Evolutionary conservation across 2,329 filamentous ascomycete species (phyloP).

Genomic region (Neophaeococcomyces aloes): DNA sequence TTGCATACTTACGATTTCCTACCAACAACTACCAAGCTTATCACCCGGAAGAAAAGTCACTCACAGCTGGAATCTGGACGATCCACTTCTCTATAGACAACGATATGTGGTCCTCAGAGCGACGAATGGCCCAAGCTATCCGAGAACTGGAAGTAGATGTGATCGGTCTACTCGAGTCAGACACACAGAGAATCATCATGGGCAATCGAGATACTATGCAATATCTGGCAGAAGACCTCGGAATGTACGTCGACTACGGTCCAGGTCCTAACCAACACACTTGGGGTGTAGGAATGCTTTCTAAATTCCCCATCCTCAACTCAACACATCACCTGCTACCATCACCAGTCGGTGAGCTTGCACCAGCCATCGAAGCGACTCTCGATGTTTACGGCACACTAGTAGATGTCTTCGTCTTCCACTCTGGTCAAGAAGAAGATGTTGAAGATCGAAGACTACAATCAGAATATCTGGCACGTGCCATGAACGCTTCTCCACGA

Average conservation of each 20-base stretch:
- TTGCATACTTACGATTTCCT: conserved; percentile 85
- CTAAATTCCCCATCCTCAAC: conserved; percentile 95
- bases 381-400: conserved; percentile 82
- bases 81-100: conserved; percentile 97
- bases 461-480: conserved; percentile 68
- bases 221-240: conserved; percentile 86
- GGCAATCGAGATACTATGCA: conserved; percentile 95
- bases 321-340: conserved; percentile 92
- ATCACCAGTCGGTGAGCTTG: conserved; percentile 85
- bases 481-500: conserved; percentile 74
- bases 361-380: conserved; percentile 93
- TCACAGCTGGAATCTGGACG: conserved; percentile 96
- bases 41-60: conserved; percentile 72
- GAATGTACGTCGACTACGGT: conserved; percentile 97
- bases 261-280: conserved; percentile 98
- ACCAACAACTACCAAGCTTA: conserved; percentile 85
- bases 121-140: conserved; percentile 82
- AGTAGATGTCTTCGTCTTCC: conserved; percentile 94
- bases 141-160: conserved; percentile 96
- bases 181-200: conserved; percentile 97
- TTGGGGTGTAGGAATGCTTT: conserved; percentile 85
- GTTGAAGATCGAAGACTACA: conserved; percentile 82
- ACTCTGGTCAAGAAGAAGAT: conserved; percentile 96
- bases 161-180: conserved; percentile 84
- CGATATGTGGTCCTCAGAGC: conserved; percentile 96